Evolutionary conservation across 345 rosid genomes (phyloP), one percentile per base, ranked within the genome.

Genomic region (Citrus australasica): DNA sequence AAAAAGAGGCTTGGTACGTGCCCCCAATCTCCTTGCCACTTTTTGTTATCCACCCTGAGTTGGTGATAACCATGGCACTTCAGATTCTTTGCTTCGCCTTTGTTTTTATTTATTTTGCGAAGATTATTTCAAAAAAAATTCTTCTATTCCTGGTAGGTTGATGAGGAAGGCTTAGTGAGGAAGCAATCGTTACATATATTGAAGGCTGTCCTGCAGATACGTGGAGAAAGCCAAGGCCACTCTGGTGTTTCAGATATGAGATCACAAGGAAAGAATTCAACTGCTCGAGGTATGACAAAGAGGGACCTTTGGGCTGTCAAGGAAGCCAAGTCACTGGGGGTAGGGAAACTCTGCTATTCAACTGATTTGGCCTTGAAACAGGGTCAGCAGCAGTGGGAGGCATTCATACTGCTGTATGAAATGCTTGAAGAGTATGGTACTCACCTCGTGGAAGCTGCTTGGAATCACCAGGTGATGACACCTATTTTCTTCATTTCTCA

Each of bases 351-450:
- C 67, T 87, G 84, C 84, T 82, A 74, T 80, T 79, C 88, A 67
- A 66, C 78, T 62, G 90, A 89, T 76, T 87, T 89, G 69, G 83
- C 77, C 46, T 79, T 87, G 82, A 84, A 83, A 80, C 84, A 83
- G 67, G 79, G 78, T 81, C 84, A 75, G 80, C 92, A 91, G 84
- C 91, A 86, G 74, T 95, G 99, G 99, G 92, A 89, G 80, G 97
- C 97, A 71, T 95, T 95, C 83, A 48, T 93, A 69, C 97, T 95
- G 73, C 74, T 92, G 28, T 93, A 84, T 88, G 98, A 93, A 88
- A 95, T 92, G 96, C 98, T 95, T 76, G 94, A 91, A 81, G 99
- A 93, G 85, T 93, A 86, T 67, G 96, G 99, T n/a, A 92, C 98
- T 60, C 98, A 95, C 83, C 88, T 95, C 30, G 98, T 95, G 72